These are phyloP conservation scores for Linnemannia elongata DNA, from an alignment of 192 early-diverging fungal genomes.

Conservation along the genomic window DNA sequence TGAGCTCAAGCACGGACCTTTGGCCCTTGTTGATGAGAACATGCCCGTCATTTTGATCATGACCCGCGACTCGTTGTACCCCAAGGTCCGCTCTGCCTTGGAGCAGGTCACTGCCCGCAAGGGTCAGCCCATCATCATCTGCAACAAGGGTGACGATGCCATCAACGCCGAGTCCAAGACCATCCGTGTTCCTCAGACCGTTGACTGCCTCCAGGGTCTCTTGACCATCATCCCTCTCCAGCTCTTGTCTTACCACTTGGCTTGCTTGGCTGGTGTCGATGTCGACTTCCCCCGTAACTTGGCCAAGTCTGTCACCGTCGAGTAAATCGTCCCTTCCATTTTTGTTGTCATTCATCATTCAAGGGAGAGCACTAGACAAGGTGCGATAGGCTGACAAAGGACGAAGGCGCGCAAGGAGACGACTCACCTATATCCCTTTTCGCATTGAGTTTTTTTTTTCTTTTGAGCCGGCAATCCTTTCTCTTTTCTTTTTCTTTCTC, in stretches of 20 bases:
- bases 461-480: not conserved
- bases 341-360: not conserved
- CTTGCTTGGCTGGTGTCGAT: slow-evolving; percentile 93
- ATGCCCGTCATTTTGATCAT: slow-evolving; percentile 98
- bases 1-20: slow-evolving; percentile 98
- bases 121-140: slow-evolving; percentile 96
- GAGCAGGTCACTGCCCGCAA: slow-evolving; percentile 97
- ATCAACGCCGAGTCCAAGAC: slow-evolving; percentile 78
- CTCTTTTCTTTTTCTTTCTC: not conserved
- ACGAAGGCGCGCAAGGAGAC: not conserved
- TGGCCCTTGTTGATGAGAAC: slow-evolving; percentile 97
- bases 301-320: slow-evolving; percentile 76
- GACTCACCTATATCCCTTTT: not conserved
- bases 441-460: not conserved
- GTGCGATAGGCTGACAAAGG: not conserved
- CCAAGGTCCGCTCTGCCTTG: slow-evolving; percentile 91
- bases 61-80: slow-evolving; percentile 97
- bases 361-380: not conserved
- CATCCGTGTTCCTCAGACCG: slow-evolving; percentile 93
- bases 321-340: slow-evolving; percentile 91
- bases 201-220: slow-evolving; percentile 97
- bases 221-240: slow-evolving; percentile 94
- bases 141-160: slow-evolving; percentile 88
- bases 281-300: slow-evolving; percentile 97
- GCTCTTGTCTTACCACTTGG: slow-evolving; percentile 97